Evolutionary conservation across 306 rosid genomes (phyloP), one percentile per base, ranked within the genome.

Genomic region (Casuarina equisetifolia): DNA sequence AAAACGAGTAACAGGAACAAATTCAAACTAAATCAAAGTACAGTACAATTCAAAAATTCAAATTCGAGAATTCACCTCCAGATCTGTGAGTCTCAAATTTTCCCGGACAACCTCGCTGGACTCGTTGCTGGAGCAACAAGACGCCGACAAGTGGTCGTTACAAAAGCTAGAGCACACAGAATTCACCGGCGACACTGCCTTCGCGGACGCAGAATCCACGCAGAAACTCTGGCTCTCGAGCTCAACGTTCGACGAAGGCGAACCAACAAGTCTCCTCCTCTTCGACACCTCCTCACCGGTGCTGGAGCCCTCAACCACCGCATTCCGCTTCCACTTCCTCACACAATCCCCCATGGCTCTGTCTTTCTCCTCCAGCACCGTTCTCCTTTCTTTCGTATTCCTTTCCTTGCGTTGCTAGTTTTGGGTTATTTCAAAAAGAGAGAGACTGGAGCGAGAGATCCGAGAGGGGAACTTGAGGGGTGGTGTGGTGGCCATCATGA

Each of bases 281-380:
- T 92, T 94, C 5, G 93, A 84, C 70, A 79, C 44, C 68, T 36
- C 70, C 25, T 77, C 74, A 46, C 67, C n/a, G 13, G 50, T 42
- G 71, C 13, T 17, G 9, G 71, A 42, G 50, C 58, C 69, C 10
- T 85, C 87, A 59, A 79, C 81, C 15, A 74, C 79, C 3, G 73
- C 54, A 69, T 79, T 62, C 74, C 97, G 88, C 83, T 89, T 89
- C 49, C 73, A 71, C 11, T 84, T 90, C 4, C 81, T 71, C 93
- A 87, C 87, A 52, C 32, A 17, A 67, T 67, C 71, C 1, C 35
- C 71, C 71, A 67, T 75, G 53, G 36, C 51, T 57, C 74, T 62
- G 77, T 70, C 42, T 19, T 7, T 35, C 61, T 42, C 48, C 62
- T 17, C 73, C 64, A 9, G 43, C 15, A 20, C 4, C 3, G 59